phyloP scores from a whole-genome alignment of 345 rosid genomes.

The Citrus sp. region DNA sequence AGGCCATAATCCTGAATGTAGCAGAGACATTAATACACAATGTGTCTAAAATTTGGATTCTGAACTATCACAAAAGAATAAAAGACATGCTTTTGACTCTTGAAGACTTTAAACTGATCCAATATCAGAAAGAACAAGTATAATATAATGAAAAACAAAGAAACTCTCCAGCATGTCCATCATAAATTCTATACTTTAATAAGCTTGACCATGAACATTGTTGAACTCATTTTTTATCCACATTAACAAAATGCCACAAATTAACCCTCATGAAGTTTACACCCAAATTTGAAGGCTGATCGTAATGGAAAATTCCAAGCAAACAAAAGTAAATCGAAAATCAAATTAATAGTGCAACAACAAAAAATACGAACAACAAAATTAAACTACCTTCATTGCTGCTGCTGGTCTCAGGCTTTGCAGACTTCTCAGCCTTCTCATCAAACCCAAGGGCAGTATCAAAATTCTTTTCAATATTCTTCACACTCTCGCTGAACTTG shows the following conservation, averaged over 20 bases:
- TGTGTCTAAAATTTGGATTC: slow-evolving; percentile 4
- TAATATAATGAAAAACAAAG: background rate
- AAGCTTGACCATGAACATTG: background rate
- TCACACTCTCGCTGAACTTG: slow-evolving; percentile 98
- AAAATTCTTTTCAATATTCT: slow-evolving; percentile 97
- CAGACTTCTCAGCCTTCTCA: slow-evolving; percentile 79
- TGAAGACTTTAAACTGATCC: background rate
- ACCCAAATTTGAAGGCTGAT: background rate
- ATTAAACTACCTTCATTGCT: slow-evolving; percentile 53
- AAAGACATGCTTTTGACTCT: background rate
- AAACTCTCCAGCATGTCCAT: background rate
- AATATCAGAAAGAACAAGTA: background rate
- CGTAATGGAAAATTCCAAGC: background rate
- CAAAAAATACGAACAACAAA: background rate
- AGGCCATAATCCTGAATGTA: slow-evolving; percentile 75
- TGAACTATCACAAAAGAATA: background rate
- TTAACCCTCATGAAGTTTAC: too few species aligned
- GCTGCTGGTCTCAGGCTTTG: slow-evolving; percentile 55
- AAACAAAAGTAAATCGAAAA: background rate
- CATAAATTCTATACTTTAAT: background rate
- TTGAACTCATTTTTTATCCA: too few species aligned
- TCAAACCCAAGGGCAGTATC: slow-evolving; percentile 95
- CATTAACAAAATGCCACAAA: too few species aligned
- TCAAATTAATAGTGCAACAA: background rate
- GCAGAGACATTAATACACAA: background rate